Base-by-base conservation (phyloP, 306 rosid genomes). In the Lagenaria siceraria region DNA sequence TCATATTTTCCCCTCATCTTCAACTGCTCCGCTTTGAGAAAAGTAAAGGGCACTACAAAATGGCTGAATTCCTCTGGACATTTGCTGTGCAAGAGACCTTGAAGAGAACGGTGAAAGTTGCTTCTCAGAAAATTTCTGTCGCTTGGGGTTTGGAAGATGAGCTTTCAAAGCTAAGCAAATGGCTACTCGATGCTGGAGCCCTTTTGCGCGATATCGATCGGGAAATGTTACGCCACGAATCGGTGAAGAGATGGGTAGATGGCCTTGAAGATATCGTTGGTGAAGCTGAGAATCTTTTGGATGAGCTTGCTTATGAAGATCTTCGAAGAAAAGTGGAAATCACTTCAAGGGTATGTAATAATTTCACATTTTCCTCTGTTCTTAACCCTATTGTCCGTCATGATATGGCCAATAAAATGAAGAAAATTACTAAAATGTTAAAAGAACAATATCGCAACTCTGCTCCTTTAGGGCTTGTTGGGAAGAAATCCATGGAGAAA, bases 271-370 rank as follows among this genome's bases (percentile, higher is more conserved):
- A 40, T 13, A 4, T 80, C 24, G 78, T 74, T 63, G 0, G 54
- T 13, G 21, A 14, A 1, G 83, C 79, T 1, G 79, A 62, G 21
- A n/a, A 75, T 64, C 66, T 80, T 10, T 10, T 80, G 59, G 79
- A 53, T 6, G 68, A 74, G 13, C 36, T 74, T 11, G 27, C 6
- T 21, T 80, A 80, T 15, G 76, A 75, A 65, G 18, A 4, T 64
- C 79, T 75, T 8, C 56, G 76, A 9, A 22, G 56, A 5, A 27
- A 53, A 40, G 38, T 54, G 19, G 79, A 80, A 64, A 31, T 31
- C 22, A 33, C 15, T 5, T 65, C 10, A 40, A 46, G 18, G 80
- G 60, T 31, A 19, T 66, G 77, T 38, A 52, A 21, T 38, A 52
- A 21, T 11, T 27, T 14, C 8, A 21, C 3, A 8, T 76, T 46